Base-by-base conservation (phyloP, 768 basidiomycete genomes). In the Rhodotorula toruloides region DNA sequence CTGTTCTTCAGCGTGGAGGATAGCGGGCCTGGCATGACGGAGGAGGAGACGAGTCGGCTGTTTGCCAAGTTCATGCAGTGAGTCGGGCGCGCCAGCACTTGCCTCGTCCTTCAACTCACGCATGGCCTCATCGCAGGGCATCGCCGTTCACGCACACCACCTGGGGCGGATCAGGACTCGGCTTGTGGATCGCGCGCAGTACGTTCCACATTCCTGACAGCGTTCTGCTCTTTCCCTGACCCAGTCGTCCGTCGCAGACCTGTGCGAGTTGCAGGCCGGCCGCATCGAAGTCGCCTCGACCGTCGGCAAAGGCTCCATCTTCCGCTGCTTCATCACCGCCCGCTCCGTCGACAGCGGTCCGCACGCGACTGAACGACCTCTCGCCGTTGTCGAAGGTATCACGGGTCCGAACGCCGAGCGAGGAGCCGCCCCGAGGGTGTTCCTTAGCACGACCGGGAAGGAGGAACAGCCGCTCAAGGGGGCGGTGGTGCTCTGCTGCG, bases 121-220 rank as follows among this genome's bases (percentile, higher is more conserved):
- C 29, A 19, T 42, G 1, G 7, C 22, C 16, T 29, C 11, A 19
- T 7, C 31, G 13, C 52, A 67, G 65, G 32, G 72, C 72, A 5
- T 76, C 74, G 25, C 74, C 74, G 22, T 72, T 76, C 70, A 76
- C 74, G 4, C 74, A 75, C 55, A 74, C 74, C 21, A 70, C 74
- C 32, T 77, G 74, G 62, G 77, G 77, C 9, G 77, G 77, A 17
- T 72, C 69, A 16, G 77, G 77, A 7, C 63, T 78, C 9, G 77
- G 77, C 0, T 55, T 78, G 21, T 77, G 76, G 72, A 73, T 77
- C 61, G 74, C 72, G 50, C 60, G 72, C 42, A 76, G 73, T 74
- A 73, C 25, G 62, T 57, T 22, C 10, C n/a, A n/a, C n/a, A 25
- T 49, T 29, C 48, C 40, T 42, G 40, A 10, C 36, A 39, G n/a